Percentiles rank a stretch among this genome's conserved stretches.
phyloP scores from a whole-genome alignment of 768 basidiomycete genomes.

The Hypsizygus marmoreus region DNA sequence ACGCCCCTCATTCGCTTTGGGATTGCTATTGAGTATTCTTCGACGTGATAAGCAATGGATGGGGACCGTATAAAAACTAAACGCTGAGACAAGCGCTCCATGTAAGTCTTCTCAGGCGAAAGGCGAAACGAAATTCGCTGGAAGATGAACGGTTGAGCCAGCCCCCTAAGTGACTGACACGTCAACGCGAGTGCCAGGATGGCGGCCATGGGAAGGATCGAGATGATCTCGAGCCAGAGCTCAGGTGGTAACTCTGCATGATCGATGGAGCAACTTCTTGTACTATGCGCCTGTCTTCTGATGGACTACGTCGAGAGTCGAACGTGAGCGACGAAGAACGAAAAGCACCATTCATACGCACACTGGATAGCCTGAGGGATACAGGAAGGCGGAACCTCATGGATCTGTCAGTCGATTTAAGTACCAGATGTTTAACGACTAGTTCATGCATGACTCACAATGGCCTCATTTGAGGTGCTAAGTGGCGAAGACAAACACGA shows the following conservation, averaged over 20 bases:
- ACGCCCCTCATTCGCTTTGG: neutral
- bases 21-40: neutral
- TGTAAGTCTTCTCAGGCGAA: neutral
- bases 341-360: too few species aligned
- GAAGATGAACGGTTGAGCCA: constrained; percentile 7
- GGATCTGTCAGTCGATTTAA: too few species aligned
- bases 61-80: constrained; percentile 1
- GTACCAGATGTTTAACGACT: too few species aligned
- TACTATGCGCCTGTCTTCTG: too few species aligned
- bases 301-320: too few species aligned
- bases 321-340: too few species aligned
- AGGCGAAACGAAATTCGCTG: neutral
- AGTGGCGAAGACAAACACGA: too few species aligned
- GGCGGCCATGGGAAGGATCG: neutral
- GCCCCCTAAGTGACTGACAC: neutral
- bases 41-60: neutral
- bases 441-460: too few species aligned
- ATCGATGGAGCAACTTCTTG: too few species aligned
- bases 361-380: too few species aligned
- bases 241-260: constrained; percentile 1
- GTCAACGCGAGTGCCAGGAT: neutral
- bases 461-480: too few species aligned
- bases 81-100: constrained; percentile 1
- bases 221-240: constrained; percentile 4
- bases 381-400: too few species aligned